Percentiles rank a stretch among this genome's conserved stretches.
Evolutionary conservation across 2,329 filamentous ascomycete species (phyloP).

Genomic region (Fonsecaea multimorphosa): DNA sequence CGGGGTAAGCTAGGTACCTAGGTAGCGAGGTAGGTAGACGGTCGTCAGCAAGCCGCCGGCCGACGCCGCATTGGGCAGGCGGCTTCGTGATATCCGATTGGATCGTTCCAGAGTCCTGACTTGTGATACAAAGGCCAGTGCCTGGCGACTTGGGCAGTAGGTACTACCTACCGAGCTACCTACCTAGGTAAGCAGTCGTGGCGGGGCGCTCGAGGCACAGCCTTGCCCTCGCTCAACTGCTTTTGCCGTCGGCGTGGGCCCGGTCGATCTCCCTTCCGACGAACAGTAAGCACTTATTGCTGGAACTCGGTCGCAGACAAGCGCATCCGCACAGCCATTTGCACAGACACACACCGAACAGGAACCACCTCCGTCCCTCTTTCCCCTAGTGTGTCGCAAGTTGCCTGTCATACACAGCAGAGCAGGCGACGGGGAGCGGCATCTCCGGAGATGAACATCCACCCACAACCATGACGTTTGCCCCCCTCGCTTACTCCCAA

Average conservation of each 20-base stretch:
- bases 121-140: too few relatives aligned
- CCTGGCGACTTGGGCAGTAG: too few relatives aligned
- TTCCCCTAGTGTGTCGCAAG: not conserved
- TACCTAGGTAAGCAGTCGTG: too few relatives aligned
- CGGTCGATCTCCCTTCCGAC: not conserved
- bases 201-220: too few relatives aligned
- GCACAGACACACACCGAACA: not conserved
- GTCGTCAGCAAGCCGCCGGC: not conserved
- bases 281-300: not conserved
- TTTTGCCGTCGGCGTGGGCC: constrained; percentile 4
- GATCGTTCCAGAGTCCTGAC: constrained; percentile 9
- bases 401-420: too few relatives aligned
- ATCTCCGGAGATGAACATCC: not conserved
- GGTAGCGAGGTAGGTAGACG: too few relatives aligned
- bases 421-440: too few relatives aligned
- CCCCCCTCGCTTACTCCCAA: not conserved
- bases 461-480: not conserved
- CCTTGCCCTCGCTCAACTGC: too few relatives aligned
- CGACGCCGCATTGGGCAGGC: not conserved
- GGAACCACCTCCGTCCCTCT: not conserved
- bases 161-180: too few relatives aligned
- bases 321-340: too few relatives aligned
- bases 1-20: too few relatives aligned
- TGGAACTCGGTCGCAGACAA: not conserved
- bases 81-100: constrained; percentile 12